Base-by-base conservation (phyloP, 140 eudicot species). In the Stevia rebaudiana region DNA sequence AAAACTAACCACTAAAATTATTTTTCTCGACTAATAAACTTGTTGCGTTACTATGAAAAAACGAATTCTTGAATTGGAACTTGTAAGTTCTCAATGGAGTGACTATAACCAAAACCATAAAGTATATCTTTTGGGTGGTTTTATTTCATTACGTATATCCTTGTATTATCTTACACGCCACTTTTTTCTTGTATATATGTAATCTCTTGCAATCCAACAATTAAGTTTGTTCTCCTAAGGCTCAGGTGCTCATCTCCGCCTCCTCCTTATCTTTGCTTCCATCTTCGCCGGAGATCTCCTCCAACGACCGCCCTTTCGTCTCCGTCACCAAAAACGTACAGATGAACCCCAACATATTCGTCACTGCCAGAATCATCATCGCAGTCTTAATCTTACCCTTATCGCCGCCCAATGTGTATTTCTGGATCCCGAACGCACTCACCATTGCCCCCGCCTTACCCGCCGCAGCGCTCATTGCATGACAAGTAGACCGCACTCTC, bases 401-500 rank as follows among this genome's bases (percentile, higher is more conserved):
- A 0, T 74, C 3, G 0, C 78, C 81, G 1, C 54, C 22, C 35
- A 73, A 30, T 0, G 94, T 85, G 47, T 76, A 81, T 6, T 25
- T 55, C 42, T 85, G 88, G 6, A 81, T 70, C 23, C 64, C 83
- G 22, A 85, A 85, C 3, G 88, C 83, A 60, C 94, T 74, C 42
- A 85, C 70, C 72, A 85, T 46, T 8, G 94, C 94, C 49, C 94
- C 94, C 0, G 86, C 88, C 82, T 85, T 85, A 22, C 94, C 89
- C 1, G 94, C 58, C 0, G 94, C 94, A 0, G 94, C 94, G 19
- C 86, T 79, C 24, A 77, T 3, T 0, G 86, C 94, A 39, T 85
- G 94, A 21, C 94, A 85, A 0, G 94, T 82, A 5, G 94, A 79
- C 70, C 94, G 71, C 40, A 85, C 57, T 55, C 94, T 56, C 0